Conservation (phyloP, 2,329 filamentous ascomycete genomes). For the Fusarium tanahbumbuense region DNA sequence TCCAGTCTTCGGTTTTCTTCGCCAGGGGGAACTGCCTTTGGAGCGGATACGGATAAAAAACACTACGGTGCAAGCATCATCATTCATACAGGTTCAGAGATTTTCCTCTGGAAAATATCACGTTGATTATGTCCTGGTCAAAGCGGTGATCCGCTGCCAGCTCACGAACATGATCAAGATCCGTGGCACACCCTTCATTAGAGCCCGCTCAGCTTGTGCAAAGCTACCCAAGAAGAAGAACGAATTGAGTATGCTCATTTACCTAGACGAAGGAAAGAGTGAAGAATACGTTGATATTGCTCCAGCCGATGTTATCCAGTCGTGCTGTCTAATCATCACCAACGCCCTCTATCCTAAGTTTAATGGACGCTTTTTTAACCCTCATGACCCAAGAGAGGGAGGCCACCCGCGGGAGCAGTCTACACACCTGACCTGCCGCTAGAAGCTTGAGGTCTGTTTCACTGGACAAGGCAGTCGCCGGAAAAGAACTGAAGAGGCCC, state of each 20-base stretch:
- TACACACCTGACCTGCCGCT: slow-evolving; percentile 64
- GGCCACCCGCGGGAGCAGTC: slow-evolving; percentile 40
- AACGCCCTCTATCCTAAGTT: slow-evolving; percentile 62
- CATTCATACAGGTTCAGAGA: slow-evolving; percentile 47
- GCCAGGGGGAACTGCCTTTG: slow-evolving; percentile 41
- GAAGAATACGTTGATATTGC: slow-evolving; percentile 57
- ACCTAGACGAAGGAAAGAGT: slow-evolving; percentile 46
- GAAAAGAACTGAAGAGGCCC: slow-evolving; percentile 51
- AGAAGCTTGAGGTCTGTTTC: slow-evolving; percentile 53
- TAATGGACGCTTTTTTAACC: slow-evolving; percentile 45
- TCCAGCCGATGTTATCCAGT: slow-evolving; percentile 51
- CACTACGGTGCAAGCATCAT: slow-evolving; percentile 36
- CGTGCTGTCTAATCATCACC: slow-evolving; percentile 63
- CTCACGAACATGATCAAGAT: slow-evolving; percentile 43
- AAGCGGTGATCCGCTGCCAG: slow-evolving; percentile 53
- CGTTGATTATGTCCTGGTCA: slow-evolving; percentile 57
- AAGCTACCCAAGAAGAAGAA: slow-evolving; percentile 55
- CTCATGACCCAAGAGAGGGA: slow-evolving; percentile 6
- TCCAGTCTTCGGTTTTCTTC: slow-evolving; percentile 21
- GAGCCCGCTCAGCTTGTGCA: slow-evolving; percentile 51
- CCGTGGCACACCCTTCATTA: slow-evolving; percentile 54
- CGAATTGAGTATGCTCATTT: slow-evolving; percentile 56
- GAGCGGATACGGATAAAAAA: slow-evolving; percentile 22
- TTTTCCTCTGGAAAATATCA: slow-evolving; percentile 38
- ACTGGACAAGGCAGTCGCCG: slow-evolving; percentile 28